A percentile compares a stretch with the other conserved stretches of the same genome.
Evolutionary conservation across 1,284 basidiomycete species (phyloP).

Genomic region (Sutorius eximius): DNA sequence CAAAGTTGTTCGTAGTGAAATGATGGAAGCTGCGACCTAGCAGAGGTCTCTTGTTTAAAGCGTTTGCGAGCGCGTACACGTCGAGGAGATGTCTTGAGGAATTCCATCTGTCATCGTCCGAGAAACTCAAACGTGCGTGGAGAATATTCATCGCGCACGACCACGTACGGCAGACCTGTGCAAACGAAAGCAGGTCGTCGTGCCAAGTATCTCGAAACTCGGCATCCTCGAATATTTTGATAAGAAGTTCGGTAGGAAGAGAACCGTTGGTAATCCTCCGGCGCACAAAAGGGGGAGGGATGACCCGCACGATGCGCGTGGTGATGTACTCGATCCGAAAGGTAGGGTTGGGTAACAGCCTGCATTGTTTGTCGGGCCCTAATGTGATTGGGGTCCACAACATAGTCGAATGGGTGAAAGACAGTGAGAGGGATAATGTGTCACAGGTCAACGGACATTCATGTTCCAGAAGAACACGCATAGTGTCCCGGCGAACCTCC

Average conservation of each 20-base stretch:
- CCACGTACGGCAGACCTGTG: slow-evolving; percentile 28
- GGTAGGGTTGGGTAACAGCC: slow-evolving; percentile 11
- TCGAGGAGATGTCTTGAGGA: slow-evolving; percentile 9
- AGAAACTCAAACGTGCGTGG: slow-evolving; percentile 18
- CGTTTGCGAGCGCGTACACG: slow-evolving; percentile 13
- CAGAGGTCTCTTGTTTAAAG: slow-evolving; percentile 5
- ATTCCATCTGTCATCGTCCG: slow-evolving; percentile 11
- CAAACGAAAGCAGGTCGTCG: slow-evolving; percentile 25
- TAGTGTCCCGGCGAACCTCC: slow-evolving; percentile 4
- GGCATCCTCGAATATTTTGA: slow-evolving; percentile 22
- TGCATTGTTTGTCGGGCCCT: neutral
- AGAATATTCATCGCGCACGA: slow-evolving; percentile 26
- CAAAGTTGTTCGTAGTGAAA: slow-evolving; percentile 22
- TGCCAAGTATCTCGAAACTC: slow-evolving; percentile 24
- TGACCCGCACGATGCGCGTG: slow-evolving; percentile 24
- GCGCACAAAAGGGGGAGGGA: slow-evolving; percentile 11
- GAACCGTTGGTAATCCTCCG: slow-evolving; percentile 4
- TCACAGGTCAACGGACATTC: slow-evolving; percentile 23
- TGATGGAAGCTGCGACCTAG: slow-evolving; percentile 15
- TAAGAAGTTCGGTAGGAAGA: slow-evolving; percentile 26
- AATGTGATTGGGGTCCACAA: slow-evolving; percentile 13
- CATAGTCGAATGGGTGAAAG: slow-evolving; percentile 28
- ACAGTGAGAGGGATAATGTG: slow-evolving; percentile 20
- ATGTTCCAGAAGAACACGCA: slow-evolving; percentile 17
- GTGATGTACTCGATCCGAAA: slow-evolving; percentile 21